These are phyloP conservation scores for Rutstroemia sp. DNA, from an alignment of 2,329 filamentous ascomycete species.

Conservation along the genomic window DNA sequence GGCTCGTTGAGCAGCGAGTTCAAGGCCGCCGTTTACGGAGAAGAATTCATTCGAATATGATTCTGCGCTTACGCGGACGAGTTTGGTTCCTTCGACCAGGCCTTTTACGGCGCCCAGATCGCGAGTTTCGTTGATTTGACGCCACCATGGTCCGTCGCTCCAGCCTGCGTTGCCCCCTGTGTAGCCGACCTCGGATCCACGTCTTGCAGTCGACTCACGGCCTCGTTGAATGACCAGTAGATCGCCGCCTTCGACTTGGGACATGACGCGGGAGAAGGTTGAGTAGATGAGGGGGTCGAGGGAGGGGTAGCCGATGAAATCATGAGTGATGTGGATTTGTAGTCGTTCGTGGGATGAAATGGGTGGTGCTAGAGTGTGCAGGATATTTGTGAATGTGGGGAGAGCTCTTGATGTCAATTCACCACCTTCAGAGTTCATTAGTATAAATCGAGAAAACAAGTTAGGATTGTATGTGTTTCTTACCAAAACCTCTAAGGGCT, in stretches of 20 bases:
- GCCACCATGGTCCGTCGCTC: constrained; percentile 97
- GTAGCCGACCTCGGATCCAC: constrained; percentile 53
- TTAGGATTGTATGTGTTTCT: constrained; percentile 15
- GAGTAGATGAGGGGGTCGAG: constrained; percentile 87
- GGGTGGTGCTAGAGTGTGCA: constrained; percentile 90
- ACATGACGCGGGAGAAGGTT: constrained; percentile 93
- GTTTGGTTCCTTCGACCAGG: constrained; percentile 78
- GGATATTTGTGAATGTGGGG: constrained; percentile 88
- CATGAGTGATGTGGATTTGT: constrained; percentile 95
- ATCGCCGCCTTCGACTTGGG: constrained; percentile 97
- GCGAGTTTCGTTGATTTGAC: constrained; percentile 59
- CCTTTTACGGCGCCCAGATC: constrained; percentile 76
- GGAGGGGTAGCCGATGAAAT: constrained; percentile 87
- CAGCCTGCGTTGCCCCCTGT: constrained; percentile 59
- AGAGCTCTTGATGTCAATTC: constrained; percentile 80
- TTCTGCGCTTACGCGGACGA: constrained; percentile 84
- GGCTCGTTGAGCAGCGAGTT: constrained; percentile 71
- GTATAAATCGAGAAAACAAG: neutral
- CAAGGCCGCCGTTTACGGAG: constrained; percentile 66
- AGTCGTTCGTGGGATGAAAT: constrained; percentile 96
- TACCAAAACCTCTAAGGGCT: constrained; percentile 69
- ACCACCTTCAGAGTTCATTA: constrained; percentile 52
- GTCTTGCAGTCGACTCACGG: constrained; percentile 69
- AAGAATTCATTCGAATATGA: constrained; percentile 84
- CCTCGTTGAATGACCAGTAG: constrained; percentile 90